phyloP scores from a whole-genome alignment of 2,329 filamentous ascomycete species.

The Arachnomyces sp. region DNA sequence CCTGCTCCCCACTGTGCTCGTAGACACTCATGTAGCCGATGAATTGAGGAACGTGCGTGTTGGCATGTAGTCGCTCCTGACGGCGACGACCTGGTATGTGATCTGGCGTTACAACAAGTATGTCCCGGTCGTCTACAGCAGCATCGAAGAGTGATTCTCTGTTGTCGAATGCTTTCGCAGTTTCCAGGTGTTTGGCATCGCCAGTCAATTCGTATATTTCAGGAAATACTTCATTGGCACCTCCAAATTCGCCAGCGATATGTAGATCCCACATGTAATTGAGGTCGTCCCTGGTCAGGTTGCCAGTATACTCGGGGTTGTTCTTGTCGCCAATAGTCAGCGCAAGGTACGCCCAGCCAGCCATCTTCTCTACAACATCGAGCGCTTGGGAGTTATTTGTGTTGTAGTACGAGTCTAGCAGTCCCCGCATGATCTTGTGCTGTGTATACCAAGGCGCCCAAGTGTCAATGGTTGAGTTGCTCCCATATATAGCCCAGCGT shows the following conservation, averaged over 20 bases:
- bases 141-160: slow-evolving; percentile 40
- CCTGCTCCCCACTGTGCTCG: slow-evolving; percentile 37
- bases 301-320: too few species aligned
- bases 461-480: too few species aligned
- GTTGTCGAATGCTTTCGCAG: slow-evolving; percentile 45
- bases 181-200: slow-evolving; percentile 39
- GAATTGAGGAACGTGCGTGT: slow-evolving; percentile 48
- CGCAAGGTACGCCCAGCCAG: too few species aligned
- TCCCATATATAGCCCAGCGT: too few species aligned
- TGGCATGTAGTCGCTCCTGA: slow-evolving; percentile 46
- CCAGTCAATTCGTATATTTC: slow-evolving; percentile 42
- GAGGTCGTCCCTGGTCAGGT: slow-evolving; percentile 38
- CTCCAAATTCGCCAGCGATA: slow-evolving; percentile 48
- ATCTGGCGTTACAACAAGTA: too few species aligned
- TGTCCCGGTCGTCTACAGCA: slow-evolving; percentile 38
- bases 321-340: too few species aligned
- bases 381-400: too few species aligned
- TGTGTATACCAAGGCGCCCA: too few species aligned
- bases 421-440: too few species aligned
- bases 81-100: too few species aligned
- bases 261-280: slow-evolving; percentile 39
- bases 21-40: slow-evolving; percentile 44
- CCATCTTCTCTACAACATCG: too few species aligned
- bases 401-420: too few species aligned
- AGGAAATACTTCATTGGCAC: slow-evolving; percentile 46